A percentile compares a stretch with the other conserved stretches of the same genome.
Conservation (phyloP, 176 grass and related monocot species). For the Musa acuminata region DNA sequence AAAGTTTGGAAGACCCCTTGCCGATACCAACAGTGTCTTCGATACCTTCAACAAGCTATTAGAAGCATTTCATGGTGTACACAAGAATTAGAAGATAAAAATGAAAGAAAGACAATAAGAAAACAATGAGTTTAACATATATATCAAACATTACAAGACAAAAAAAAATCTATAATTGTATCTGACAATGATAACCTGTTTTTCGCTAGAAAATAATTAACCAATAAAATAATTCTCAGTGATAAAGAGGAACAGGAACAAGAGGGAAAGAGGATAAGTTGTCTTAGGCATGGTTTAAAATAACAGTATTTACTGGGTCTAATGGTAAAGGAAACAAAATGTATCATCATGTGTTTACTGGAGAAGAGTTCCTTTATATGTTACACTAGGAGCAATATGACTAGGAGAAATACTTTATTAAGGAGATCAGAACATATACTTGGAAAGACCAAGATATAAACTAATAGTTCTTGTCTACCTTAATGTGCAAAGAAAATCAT, state of each 20-base stretch:
- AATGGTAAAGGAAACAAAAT: slow-evolving; percentile 20
- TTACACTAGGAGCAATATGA: too few species aligned
- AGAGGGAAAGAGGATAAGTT: background rate
- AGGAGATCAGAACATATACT: too few species aligned
- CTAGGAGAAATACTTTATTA: too few species aligned
- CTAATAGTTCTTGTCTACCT: too few species aligned
- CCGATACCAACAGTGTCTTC: slow-evolving; percentile 58
- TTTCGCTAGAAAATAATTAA: background rate
- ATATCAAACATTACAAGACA: background rate
- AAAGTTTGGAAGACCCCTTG: slow-evolving; percentile 63
- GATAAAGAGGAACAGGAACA: background rate
- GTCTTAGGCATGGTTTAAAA: background rate
- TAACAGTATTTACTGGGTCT: background rate
- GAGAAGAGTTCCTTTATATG: too few species aligned
- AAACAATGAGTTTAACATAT: background rate
- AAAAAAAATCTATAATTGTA: slow-evolving; percentile 19
- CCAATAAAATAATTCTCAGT: background rate
- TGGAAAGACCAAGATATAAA: too few species aligned
- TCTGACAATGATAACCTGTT: too few species aligned
- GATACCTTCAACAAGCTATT: slow-evolving; percentile 67
- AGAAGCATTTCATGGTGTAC: background rate
- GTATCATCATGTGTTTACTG: background rate
- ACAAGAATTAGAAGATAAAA: slow-evolving; percentile 11
- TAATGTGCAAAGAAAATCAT: too few species aligned
- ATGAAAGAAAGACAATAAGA: slow-evolving; percentile 9